Evolutionary conservation across 805 yeast species (phyloP).

Genomic region (Zygosaccharomyces rouxii): DNA sequence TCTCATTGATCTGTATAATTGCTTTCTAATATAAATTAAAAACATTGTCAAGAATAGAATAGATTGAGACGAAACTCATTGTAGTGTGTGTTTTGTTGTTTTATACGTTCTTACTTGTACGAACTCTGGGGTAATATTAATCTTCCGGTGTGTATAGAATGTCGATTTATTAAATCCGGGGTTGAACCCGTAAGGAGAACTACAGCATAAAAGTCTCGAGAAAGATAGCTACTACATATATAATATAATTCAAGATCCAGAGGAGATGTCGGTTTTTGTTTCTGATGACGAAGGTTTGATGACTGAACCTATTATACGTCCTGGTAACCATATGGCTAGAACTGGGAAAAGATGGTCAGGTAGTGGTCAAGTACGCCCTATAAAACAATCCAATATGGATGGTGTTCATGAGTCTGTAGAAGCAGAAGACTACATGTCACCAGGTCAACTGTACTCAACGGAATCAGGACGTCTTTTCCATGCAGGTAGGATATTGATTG

Average conservation of each 20-base stretch:
- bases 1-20: conserved; percentile 16
- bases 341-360: conserved; percentile 48
- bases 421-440: conserved; percentile 56
- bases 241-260: not conserved
- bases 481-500: conserved; percentile 89
- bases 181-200: not conserved
- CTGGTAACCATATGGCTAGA: conserved; percentile 55
- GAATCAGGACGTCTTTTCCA: conserved; percentile 90
- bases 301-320: conserved; percentile 37
- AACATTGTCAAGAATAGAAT: not conserved
- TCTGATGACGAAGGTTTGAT: conserved; percentile 33
- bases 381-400: conserved; percentile 33
- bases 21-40: conserved; percentile 6
- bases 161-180: conserved; percentile 1
- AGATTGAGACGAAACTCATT: not conserved
- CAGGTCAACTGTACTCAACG: conserved; percentile 90
- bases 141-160: too few species aligned
- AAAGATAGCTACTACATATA: not conserved
- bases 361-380: conserved; percentile 13
- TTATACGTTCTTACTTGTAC: not conserved
- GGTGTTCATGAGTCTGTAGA: conserved; percentile 57
- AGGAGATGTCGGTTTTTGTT: conserved; percentile 30
- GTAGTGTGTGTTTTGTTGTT: not conserved
- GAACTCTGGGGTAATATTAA: not conserved
- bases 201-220: not conserved